Percentiles rank a stretch among this genome's conserved stretches.
phyloP scores from a whole-genome alignment of 176 grass and related monocot genomes.

The Neostapfia colusana region DNA sequence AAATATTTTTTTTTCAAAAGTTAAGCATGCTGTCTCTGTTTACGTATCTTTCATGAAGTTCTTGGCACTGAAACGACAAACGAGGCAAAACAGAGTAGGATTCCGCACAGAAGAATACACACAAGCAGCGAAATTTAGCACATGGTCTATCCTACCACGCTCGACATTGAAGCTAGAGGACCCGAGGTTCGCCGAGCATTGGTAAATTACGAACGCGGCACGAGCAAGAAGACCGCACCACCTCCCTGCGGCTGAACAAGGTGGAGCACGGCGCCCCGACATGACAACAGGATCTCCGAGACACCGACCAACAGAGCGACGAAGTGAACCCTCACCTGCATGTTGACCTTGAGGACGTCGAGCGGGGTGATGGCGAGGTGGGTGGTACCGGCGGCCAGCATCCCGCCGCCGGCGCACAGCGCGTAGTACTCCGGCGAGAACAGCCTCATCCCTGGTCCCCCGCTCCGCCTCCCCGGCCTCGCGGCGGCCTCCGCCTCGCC shows the following conservation, averaged over 20 bases:
- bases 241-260: not conserved
- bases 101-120: not conserved
- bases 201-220: not conserved
- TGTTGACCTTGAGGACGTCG: slow-evolving; percentile 97
- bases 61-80: not conserved
- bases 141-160: not conserved
- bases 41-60: not conserved
- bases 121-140: not conserved
- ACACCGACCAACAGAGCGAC: not conserved
- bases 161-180: not conserved
- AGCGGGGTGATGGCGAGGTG: slow-evolving; percentile 94
- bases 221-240: not conserved
- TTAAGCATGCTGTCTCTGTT: not conserved
- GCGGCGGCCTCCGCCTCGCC: slow-evolving; percentile 33
- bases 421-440: slow-evolving; percentile 96
- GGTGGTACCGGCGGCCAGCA: slow-evolving; percentile 83
- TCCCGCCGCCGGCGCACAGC: slow-evolving; percentile 79
- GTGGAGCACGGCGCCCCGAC: not conserved
- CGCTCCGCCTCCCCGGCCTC: slow-evolving; percentile 5
- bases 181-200: not conserved
- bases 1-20: not conserved
- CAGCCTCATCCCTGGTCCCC: slow-evolving; percentile 46
- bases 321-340: slow-evolving; percentile 56
- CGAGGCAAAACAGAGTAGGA: not conserved
- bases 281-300: not conserved